Base-by-base conservation (phyloP, 2,329 filamentous ascomycete genomes). In the Kalmusia sp. region DNA sequence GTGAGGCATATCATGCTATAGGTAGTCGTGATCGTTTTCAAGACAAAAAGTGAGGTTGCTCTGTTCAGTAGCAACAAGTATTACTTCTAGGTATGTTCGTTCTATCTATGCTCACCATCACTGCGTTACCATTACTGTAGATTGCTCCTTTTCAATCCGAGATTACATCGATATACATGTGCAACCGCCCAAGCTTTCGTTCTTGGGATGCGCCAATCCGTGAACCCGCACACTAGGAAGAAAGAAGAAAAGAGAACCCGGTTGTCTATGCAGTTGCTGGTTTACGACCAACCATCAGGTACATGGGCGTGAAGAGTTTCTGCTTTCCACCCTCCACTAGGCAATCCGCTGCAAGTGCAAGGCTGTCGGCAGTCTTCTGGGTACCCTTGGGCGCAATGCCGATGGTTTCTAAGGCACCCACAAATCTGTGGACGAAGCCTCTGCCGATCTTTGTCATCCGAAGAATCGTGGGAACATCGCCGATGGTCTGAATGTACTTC, bases 291-390 rank as follows among this genome's bases (percentile, higher is more conserved):
- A 97, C 86, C 91, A 97, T 97, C 71, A 98, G 81, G 79, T 96
- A 97, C 93, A 98, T 98, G 51, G 93, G 93, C 1, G 93, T 98
- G 79, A 98, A 98, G n/a, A 98, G 84, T 76, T 96, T 90, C 80
- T 93, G 83, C 74, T 87, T 85, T 30, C 87, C 93, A 76, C 93
- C 93, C 41, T 90, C 91, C 19, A 96, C 93, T 46, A 98, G 81
- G 67, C 86, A 90, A 76, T 97, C 93, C 9, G 86, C 92, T 27
- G 91, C 93, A 53, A 87, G 70, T 5, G 90, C 92, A 68, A 98
- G 79, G 69, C 90, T 92, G 77, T 97, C 90, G 9, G 92, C 93
- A n/a, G 92, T 96, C 86, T 96, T 96, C 79, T 92, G 91, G 41
- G 92, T 96, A 43, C 93, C 93, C 48, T 79, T 80, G 30, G 93